Conservation (phyloP, 169 alveolate genomes). For the Theileria orientalis region DNA sequence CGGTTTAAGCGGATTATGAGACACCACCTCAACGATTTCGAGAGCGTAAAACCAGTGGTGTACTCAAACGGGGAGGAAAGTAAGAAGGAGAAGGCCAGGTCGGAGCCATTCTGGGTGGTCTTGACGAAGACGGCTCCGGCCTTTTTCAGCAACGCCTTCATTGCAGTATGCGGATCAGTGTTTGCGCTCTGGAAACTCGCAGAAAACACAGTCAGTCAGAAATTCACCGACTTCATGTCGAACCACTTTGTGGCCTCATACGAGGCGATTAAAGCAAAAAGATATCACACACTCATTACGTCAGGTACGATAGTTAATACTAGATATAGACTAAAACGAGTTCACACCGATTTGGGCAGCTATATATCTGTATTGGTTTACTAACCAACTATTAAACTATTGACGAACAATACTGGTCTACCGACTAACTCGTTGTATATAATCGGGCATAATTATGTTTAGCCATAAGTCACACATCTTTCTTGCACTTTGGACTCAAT, state of each 20-base stretch:
- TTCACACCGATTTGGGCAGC: no score
- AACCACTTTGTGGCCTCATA: constrained; percentile 71
- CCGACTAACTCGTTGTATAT: constrained; percentile 10
- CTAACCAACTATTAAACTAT: no score
- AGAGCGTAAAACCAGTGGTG: not conserved
- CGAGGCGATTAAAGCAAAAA: constrained; percentile 48
- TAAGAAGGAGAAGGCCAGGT: not conserved
- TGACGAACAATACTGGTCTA: no score
- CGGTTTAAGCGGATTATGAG: not conserved
- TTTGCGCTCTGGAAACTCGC: constrained; percentile 68
- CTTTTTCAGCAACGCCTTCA: constrained; percentile 51
- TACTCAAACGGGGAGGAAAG: not conserved
- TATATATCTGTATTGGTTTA: no score
- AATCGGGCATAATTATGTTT: constrained; percentile 38
- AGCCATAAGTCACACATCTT: constrained; percentile 58
- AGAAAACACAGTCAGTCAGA: constrained; percentile 46
- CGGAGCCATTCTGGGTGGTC: constrained; percentile 19
- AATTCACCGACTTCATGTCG: constrained; percentile 65
- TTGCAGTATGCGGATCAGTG: constrained; percentile 62
- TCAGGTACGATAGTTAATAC: no score
- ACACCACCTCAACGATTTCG: not conserved
- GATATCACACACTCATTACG: constrained; percentile 72
- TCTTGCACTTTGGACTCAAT: constrained; percentile 42
- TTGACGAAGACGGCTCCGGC: constrained; percentile 21
- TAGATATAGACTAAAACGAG: no score